A percentile compares a stretch with the other conserved stretches of the same genome.
phyloP scores from a whole-genome alignment of 352 stramenopile genomes.

The Globisporangium solare region DNA sequence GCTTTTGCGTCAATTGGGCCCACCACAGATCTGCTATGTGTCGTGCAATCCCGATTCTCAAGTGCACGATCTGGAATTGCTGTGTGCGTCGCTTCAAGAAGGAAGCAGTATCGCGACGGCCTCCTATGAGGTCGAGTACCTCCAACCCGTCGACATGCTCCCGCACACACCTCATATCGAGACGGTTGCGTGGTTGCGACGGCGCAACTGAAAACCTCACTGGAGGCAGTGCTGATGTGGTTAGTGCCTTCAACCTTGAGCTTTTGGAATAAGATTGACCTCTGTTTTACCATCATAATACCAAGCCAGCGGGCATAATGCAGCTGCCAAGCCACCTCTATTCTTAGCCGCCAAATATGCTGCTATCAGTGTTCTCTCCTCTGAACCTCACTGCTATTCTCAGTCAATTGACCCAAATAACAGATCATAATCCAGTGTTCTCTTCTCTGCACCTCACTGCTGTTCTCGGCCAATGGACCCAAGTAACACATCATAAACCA shows the following conservation, averaged over 20 bases:
- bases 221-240: background rate
- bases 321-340: too few species aligned
- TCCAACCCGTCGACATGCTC: slow-evolving; percentile 78
- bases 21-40: slow-evolving; percentile 63
- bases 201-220: slow-evolving; percentile 8
- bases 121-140: slow-evolving; percentile 33
- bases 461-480: too few species aligned
- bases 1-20: slow-evolving; percentile 39
- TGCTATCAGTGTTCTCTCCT: too few species aligned
- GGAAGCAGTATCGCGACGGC: background rate
- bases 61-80: slow-evolving; percentile 44
- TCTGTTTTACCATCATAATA: too few species aligned
- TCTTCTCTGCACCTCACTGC: too few species aligned
- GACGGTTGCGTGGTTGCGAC: slow-evolving; percentile 65
- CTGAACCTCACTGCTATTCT: too few species aligned
- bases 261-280: too few species aligned
- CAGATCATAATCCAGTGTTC: too few species aligned
- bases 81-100: slow-evolving; percentile 20
- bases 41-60: slow-evolving; percentile 74
- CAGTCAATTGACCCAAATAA: too few species aligned
- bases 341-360: too few species aligned
- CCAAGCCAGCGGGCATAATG: too few species aligned
- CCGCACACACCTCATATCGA: slow-evolving; percentile 78
- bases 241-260: background rate
- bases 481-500: too few species aligned